Base-by-base conservation (phyloP, 768 basidiomycete species). In the Tulasnella sp. region DNA sequence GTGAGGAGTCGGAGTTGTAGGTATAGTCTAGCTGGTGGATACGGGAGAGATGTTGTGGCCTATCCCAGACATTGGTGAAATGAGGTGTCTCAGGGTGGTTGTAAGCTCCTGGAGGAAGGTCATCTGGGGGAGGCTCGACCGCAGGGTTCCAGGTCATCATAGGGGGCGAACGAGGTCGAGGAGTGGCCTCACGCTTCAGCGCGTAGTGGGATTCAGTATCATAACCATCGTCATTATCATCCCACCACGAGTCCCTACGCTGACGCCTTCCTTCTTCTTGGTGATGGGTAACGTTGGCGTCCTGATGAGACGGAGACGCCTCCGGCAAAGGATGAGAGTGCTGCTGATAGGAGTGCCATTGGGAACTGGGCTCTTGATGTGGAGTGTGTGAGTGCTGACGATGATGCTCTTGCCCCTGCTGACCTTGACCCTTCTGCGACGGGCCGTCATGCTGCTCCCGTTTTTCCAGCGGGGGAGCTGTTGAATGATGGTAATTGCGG, bases 41-140 rank as follows among this genome's bases (percentile, higher is more conserved):
- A 15, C 22, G 60, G 30, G 53, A 62, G 51, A 54, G 63, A 53
- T 60, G 63, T 25, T 71, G 71, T 1, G 73, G 73, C 61, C 79
- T 74, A 67, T 97, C 92, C 94, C 93, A 97, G 27, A 81, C 76
- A 67, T 93, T 91, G 34, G 82, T 77, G 69, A 87, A 94, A 69
- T 87, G 85, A 0, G 84, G 84, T 61, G 85, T 79, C 30, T 78
- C 68, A n/a, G 85, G 84, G 17, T 67, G 63, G 64, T 76, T 78
- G 65, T 75, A 79, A 0, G 70, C 51, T 17, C 64, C 60, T 25
- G 78, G 68, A 19, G 82, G 81, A 19, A 76, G 71, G 41, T 72
- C 73, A 30, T 75, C 82, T 2, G 91, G 88, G 2, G 92, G 92
- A 0, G 88, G 85, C 62, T 88, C 84, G 17, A 83, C 62, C 17